Evolutionary conservation across 345 rosid genomes (phyloP), one percentile per base, ranked within the genome.

Genomic region (Erysimum cheiranthoides): DNA sequence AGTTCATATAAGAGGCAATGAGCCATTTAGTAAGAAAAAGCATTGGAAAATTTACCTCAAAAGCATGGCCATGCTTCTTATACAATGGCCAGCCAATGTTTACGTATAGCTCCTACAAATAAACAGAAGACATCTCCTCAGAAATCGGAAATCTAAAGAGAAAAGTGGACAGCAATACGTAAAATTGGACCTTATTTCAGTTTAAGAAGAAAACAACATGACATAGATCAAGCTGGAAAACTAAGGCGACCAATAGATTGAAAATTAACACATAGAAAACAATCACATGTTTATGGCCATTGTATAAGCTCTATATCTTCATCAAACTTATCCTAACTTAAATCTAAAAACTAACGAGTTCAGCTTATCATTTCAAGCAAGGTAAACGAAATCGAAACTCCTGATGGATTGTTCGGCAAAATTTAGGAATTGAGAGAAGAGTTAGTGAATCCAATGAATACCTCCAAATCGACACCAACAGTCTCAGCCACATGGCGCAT

Each of bases 51-150:
- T 76, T 81, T 77, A 93, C 98, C 93, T 93, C 98, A 82, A 91
- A 93, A 54, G 96, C 98, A 85, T 91, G 98, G 14, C 92, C 91
- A 66, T 91, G 87, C 76, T 86, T 93, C 79, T 89, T 82, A 78
- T 91, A 93, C 76, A 93, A 79, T 63, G 98, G 98, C 98, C 98
- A 91, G 32, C 93, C 92, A 30, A 91, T 86, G 69, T 91, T 74
- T 52, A 91, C 45, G 64, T 93, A 93, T 68, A 93, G 64, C 11
- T 91, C 98, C 98, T 93, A 88, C 17, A 49, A 52, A 21, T 21
- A 1, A 81, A 17, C 47, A 46, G 34, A 56, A 3, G 12, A 16
- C 1, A 8, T 9, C 5, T 42, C 34, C 66, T 34, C 3, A 40
- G 57, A 27, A 52, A 54, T 32, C 32, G 42, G 49, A 39, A 56